These are phyloP conservation scores for Chytriomyces sp. DNA, from an alignment of 192 early-diverging fungal genomes.

Conservation along the genomic window DNA sequence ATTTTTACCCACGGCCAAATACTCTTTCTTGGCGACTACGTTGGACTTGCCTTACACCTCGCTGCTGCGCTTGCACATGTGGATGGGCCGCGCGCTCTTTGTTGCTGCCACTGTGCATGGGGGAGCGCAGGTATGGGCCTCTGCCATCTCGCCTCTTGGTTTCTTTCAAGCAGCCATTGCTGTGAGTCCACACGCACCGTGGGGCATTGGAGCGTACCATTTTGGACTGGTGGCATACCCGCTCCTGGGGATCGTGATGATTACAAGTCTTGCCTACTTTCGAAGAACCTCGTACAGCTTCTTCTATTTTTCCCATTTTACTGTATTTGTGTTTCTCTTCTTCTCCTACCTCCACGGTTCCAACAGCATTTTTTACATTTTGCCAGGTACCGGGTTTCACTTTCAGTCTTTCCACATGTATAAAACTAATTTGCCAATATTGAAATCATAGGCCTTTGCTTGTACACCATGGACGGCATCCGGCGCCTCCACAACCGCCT, in stretches of 20 bases:
- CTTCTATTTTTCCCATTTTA: conserved; percentile 38
- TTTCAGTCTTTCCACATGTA: not conserved
- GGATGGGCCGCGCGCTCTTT: conserved; percentile 30
- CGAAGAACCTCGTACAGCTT: conserved; percentile 30
- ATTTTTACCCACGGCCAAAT: conserved; percentile 24
- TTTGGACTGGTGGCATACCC: not conserved
- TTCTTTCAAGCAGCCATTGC: not conserved
- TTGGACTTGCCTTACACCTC: conserved; percentile 25
- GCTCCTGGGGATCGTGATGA: not conserved
- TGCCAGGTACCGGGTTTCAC: conserved; percentile 30
- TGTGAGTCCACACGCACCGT: not conserved
- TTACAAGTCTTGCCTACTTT: conserved; percentile 27
- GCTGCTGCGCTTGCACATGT: conserved; percentile 29
- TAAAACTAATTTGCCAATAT: not conserved
- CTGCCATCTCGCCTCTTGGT: not conserved
- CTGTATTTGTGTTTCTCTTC: conserved; percentile 25
- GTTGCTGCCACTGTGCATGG: conserved; percentile 5
- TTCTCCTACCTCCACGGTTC: conserved; percentile 39
- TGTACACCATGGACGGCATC: conserved; percentile 9
- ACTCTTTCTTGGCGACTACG: conserved; percentile 21
- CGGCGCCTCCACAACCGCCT: not conserved
- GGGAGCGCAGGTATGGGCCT: not conserved
- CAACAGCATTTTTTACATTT: conserved; percentile 31
- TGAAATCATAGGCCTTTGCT: not conserved
- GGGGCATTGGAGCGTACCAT: not conserved